These are phyloP conservation scores for Phytophthora tubulina DNA, from an alignment of 352 stramenopile species.

Conservation along the genomic window DNA sequence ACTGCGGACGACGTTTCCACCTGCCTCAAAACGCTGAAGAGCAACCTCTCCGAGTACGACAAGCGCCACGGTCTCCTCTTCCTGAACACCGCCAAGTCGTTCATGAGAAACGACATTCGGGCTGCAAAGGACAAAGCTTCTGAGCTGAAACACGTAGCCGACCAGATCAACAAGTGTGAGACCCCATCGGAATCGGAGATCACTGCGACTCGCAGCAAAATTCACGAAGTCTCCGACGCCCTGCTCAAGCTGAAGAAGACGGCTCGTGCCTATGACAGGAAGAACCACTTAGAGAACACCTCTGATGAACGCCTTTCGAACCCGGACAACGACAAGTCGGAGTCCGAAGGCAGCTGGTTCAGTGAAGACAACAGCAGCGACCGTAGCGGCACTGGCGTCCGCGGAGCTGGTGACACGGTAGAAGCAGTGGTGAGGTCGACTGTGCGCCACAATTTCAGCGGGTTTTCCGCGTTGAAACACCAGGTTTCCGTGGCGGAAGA, in stretches of 20 bases:
- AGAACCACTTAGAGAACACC: slow-evolving; percentile 9
- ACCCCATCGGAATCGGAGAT: slow-evolving; percentile 29
- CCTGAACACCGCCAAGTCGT: slow-evolving; percentile 36
- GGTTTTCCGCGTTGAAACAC: slow-evolving; percentile 32
- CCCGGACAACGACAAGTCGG: slow-evolving; percentile 7
- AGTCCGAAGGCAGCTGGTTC: slow-evolving; percentile 24
- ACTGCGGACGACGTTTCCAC: slow-evolving; percentile 21
- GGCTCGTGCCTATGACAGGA: slow-evolving; percentile 32
- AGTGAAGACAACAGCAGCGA: slow-evolving; percentile 13
- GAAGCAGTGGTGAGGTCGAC: slow-evolving; percentile 29
- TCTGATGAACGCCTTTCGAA: background rate
- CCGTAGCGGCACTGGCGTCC: background rate
- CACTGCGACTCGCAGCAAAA: slow-evolving; percentile 22
- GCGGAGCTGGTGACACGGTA: slow-evolving; percentile 19
- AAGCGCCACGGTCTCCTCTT: slow-evolving; percentile 31
- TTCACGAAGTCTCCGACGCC: slow-evolving; percentile 15
- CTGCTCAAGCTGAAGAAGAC: slow-evolving; percentile 27
- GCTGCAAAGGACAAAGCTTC: slow-evolving; percentile 29
- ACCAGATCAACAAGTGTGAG: slow-evolving; percentile 32
- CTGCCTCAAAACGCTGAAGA: slow-evolving; percentile 32
- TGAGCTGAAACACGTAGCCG: slow-evolving; percentile 26
- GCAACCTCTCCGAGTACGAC: slow-evolving; percentile 34
- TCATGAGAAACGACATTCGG: slow-evolving; percentile 33
- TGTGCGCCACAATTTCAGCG: slow-evolving; percentile 30
- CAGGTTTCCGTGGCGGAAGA: slow-evolving; percentile 27